Evolutionary conservation across 179 eudicot species (phyloP).

Genomic region (Beta lomatogona): DNA sequence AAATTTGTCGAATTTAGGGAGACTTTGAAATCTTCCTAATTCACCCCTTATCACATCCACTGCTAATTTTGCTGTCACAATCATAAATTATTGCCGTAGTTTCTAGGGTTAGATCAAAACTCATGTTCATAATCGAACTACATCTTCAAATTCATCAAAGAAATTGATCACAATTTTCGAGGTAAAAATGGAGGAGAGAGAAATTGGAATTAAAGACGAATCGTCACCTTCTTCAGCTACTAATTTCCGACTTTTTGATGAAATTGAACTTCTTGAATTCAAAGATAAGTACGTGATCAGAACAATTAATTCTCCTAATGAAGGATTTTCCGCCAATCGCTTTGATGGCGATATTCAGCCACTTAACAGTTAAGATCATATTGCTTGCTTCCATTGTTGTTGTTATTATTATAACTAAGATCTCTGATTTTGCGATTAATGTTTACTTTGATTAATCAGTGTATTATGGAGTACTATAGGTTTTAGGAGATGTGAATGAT

Average conservation of each 20-base stretch:
- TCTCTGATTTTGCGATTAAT: background rate
- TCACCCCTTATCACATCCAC: background rate
- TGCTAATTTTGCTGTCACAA: background rate
- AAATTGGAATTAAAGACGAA: constrained; percentile 41
- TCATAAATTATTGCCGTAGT: background rate
- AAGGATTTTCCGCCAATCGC: constrained; percentile 67
- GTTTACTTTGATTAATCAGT: background rate
- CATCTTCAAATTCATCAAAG: background rate
- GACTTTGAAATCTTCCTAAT: background rate
- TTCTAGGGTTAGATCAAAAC: constrained; percentile 2
- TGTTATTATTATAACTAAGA: no score
- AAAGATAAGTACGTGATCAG: constrained; percentile 63
- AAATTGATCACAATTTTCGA: background rate
- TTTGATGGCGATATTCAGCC: constrained; percentile 66
- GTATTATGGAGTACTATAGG: no score
- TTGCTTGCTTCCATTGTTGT: background rate
- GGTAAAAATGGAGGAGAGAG: constrained; percentile 27
- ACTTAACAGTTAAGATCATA: constrained; percentile 40
- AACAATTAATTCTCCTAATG: constrained; percentile 54
- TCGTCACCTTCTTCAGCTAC: constrained; percentile 19
- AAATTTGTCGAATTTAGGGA: no score
- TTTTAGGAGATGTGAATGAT: no score
- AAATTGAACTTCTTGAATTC: constrained; percentile 63
- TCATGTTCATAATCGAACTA: background rate
- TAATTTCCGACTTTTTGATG: constrained; percentile 64